A percentile compares a stretch with the other conserved stretches of the same genome.
Evolutionary conservation across 2,329 filamentous ascomycete species (phyloP).

Genomic region (Penicillium sp.): DNA sequence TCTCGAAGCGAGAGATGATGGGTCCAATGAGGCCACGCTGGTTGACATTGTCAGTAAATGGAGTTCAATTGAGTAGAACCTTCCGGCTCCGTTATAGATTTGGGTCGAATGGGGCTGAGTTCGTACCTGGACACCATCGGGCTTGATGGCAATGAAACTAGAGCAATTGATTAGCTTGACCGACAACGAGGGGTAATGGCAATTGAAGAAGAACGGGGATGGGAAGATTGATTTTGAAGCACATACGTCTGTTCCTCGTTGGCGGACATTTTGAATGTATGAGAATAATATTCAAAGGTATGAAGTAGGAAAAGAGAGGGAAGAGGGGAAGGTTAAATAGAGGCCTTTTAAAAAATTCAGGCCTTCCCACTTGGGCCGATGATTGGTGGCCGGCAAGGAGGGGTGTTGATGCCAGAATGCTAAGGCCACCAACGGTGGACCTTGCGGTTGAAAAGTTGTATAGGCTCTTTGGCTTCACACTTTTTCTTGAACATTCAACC

Average conservation of each 20-base stretch:
- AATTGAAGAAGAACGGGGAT: conserved; percentile 1
- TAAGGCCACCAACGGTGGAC: not conserved
- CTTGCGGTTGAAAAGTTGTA: not conserved
- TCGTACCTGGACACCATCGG: conserved; percentile 94
- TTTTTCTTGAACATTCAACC: not conserved
- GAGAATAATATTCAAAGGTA: conserved; percentile 20
- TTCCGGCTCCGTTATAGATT: not conserved
- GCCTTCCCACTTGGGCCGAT: conserved; percentile 4
- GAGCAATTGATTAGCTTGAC: conserved; percentile 33
- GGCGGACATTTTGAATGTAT: conserved; percentile 58
- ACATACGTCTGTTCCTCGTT: conserved; percentile 79
- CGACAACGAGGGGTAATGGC: conserved; percentile 17
- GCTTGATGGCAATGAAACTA: conserved; percentile 99
- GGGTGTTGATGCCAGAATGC: conserved; percentile 5
- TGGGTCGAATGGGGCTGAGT: not conserved
- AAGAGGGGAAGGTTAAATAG: conserved; percentile 23
- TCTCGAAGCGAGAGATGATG: conserved; percentile 98
- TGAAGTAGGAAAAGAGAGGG: conserved; percentile 15
- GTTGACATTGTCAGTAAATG: conserved; percentile 26
- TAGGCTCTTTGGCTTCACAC: not conserved
- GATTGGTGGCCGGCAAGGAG: conserved; percentile 6
- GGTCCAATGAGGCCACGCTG: conserved; percentile 95
- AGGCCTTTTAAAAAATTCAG: conserved; percentile 44
- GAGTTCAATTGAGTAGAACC: conserved; percentile 9
- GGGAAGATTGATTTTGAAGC: not conserved